Evolutionary conservation across 768 basidiomycete species (phyloP).

Genomic region (Hericium rajendrae): DNA sequence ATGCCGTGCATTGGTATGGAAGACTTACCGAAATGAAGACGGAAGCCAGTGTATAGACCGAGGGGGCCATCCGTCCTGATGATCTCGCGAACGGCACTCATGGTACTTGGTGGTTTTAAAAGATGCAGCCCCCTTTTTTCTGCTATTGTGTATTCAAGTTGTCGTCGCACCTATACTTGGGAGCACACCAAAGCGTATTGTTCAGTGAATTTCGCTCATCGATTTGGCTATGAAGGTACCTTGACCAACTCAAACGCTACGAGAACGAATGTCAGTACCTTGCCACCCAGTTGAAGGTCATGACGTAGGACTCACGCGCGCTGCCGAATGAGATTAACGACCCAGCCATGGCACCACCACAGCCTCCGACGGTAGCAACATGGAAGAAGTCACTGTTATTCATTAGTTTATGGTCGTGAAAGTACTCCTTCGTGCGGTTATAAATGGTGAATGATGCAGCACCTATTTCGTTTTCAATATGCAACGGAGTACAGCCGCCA

Average conservation of each 20-base stretch:
- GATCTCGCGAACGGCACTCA: conserved; percentile 74
- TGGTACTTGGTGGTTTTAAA: conserved; percentile 67
- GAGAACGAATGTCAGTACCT: neutral
- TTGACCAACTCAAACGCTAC: conserved; percentile 92
- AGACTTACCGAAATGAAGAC: conserved; percentile 69
- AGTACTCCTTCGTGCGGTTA: conserved; percentile 70
- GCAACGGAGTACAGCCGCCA: conserved; percentile 1
- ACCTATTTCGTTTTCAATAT: conserved; percentile 32
- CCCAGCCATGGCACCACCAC: conserved; percentile 80
- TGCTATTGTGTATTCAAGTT: conserved; percentile 88
- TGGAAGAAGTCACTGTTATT: conserved; percentile 51
- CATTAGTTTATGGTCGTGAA: conserved; percentile 49
- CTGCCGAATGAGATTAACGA: conserved; percentile 83
- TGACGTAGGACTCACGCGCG: conserved; percentile 54
- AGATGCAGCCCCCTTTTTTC: conserved; percentile 65
- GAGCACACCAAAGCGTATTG: neutral
- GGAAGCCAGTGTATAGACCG: conserved; percentile 78
- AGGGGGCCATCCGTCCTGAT: conserved; percentile 48
- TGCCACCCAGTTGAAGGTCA: conserved; percentile 9
- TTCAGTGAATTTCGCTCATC: no score
- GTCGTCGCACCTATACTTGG: conserved; percentile 62
- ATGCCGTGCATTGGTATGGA: neutral
- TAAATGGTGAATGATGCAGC: conserved; percentile 91
- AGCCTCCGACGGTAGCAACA: conserved; percentile 67
- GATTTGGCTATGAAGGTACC: conserved; percentile 30